A percentile compares a stretch with the other conserved stretches of the same genome.
Evolutionary conservation across 2,329 filamentous ascomycete species (phyloP).

Genomic region (Monilinia vaccinii-corymbosi): DNA sequence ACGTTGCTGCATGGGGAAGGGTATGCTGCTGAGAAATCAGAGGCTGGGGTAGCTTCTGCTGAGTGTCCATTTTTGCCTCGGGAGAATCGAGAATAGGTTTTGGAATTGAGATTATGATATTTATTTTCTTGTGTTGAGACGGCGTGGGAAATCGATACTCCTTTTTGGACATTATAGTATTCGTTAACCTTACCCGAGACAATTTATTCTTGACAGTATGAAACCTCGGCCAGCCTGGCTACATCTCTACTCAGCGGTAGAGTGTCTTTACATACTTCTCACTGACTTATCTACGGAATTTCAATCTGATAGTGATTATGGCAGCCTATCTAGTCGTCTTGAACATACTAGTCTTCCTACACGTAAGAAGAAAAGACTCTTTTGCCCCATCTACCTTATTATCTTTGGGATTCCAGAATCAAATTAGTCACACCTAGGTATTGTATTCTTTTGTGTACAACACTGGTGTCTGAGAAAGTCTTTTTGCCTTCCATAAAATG

Average conservation of each 20-base stretch:
- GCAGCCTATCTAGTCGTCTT: background rate
- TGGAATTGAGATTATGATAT: background rate
- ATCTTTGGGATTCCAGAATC: background rate
- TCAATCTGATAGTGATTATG: too few species aligned
- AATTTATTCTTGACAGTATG: background rate
- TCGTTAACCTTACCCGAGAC: background rate
- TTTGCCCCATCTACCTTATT: background rate
- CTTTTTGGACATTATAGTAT: background rate
- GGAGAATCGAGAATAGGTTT: background rate
- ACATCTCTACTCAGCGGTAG: background rate
- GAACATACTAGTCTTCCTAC: background rate
- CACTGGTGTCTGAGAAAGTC: background rate
- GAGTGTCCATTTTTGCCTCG: constrained; percentile 4
- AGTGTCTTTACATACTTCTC: too few species aligned
- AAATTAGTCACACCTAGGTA: background rate
- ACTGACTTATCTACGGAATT: too few species aligned
- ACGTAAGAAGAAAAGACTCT: background rate
- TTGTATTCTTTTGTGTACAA: background rate
- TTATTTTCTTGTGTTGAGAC: background rate
- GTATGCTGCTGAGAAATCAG: background rate
- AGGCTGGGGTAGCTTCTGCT: background rate
- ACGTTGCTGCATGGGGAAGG: constrained; percentile 16
- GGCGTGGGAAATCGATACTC: background rate
- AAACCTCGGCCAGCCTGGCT: background rate
- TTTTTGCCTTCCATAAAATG: background rate